Conservation (phyloP, 768 basidiomycete genomes). For the Leccinellum rugosiceps region DNA sequence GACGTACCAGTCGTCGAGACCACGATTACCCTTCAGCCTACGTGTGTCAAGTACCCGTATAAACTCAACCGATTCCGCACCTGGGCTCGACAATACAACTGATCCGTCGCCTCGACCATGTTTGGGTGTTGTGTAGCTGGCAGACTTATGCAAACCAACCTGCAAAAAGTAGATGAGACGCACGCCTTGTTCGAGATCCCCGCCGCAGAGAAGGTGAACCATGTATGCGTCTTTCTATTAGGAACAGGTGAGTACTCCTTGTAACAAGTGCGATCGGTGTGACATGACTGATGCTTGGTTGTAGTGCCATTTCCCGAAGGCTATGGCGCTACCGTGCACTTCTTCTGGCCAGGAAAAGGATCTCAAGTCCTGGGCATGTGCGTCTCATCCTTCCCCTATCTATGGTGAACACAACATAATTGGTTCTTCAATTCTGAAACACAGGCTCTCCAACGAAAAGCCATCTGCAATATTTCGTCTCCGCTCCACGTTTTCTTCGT, state of each 20-base stretch:
- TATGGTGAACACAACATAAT: not conserved
- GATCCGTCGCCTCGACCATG: slow-evolving; percentile 39
- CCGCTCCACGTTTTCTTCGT: slow-evolving; percentile 55
- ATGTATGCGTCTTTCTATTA: slow-evolving; percentile 79
- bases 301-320: slow-evolving; percentile 79
- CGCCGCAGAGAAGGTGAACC: slow-evolving; percentile 71
- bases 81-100: not conserved
- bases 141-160: slow-evolving; percentile 73
- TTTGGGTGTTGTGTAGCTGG: slow-evolving; percentile 81
- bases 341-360: slow-evolving; percentile 83
- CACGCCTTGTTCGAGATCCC: slow-evolving; percentile 78
- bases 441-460: slow-evolving; percentile 85
- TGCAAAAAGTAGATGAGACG: slow-evolving; percentile 78
- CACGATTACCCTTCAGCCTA: not conserved
- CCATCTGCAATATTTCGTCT: slow-evolving; percentile 87
- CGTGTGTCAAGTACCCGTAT: not conserved
- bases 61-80: not conserved
- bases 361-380: slow-evolving; percentile 86
- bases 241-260: slow-evolving; percentile 58
- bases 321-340: slow-evolving; percentile 81
- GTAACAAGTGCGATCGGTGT: not conserved
- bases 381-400: slow-evolving; percentile 25
- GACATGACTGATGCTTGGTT: not conserved
- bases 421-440: not conserved
- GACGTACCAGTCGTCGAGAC: not conserved